Evolutionary conservation across 106 monocot genomes (phyloP).

Genomic region (Dendrobium officinale): DNA sequence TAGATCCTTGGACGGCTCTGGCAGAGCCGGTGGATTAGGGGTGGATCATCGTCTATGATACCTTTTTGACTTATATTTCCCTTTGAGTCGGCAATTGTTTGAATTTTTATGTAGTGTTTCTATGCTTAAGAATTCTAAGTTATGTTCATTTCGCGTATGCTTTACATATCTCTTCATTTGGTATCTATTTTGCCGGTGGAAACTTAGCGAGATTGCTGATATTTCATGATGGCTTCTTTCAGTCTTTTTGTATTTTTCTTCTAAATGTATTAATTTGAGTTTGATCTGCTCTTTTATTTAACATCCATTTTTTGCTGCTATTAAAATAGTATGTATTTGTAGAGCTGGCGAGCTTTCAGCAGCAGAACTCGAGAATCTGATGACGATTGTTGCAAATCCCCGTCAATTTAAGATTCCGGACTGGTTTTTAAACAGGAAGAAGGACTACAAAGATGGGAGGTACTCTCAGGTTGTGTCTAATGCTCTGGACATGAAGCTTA

Average conservation of each 20-base stretch:
- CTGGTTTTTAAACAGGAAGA: constrained; percentile 71
- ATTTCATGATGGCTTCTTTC: background rate
- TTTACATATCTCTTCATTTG: background rate
- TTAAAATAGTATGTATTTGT: background rate
- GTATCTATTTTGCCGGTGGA: background rate
- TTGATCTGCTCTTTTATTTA: background rate
- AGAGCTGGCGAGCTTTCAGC: constrained; percentile 59
- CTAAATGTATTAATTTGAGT: background rate
- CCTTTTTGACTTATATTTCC: background rate
- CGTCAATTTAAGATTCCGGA: constrained; percentile 69
- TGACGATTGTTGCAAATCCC: constrained; percentile 59
- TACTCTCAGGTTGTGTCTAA: constrained; percentile 61
- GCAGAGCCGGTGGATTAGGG: background rate
- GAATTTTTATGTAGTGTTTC: background rate
- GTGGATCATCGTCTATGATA: background rate
- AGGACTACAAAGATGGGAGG: constrained; percentile 69
- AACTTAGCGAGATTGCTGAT: background rate
- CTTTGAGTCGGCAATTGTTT: background rate
- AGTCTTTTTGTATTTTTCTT: background rate
- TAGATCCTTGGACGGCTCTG: no score
- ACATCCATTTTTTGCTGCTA: background rate
- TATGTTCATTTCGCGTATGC: background rate
- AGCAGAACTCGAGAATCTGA: constrained; percentile 58
- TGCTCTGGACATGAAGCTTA: constrained; percentile 64
- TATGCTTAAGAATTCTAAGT: background rate